Conservation (phyloP, 1,284 basidiomycete species). For the Sphagnurus paluster region DNA sequence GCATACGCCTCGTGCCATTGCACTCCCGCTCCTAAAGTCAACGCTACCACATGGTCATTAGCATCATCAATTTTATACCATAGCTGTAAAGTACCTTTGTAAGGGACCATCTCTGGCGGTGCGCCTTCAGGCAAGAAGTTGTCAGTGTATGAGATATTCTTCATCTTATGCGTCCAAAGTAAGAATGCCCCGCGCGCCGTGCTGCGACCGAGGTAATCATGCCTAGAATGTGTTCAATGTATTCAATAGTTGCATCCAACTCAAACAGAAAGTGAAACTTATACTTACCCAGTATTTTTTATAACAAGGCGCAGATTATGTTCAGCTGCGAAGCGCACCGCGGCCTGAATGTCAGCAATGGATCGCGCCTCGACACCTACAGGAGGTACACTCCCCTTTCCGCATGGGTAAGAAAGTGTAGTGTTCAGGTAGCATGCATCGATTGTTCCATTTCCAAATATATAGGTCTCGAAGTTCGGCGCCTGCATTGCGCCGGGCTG, state of each 20-base stretch:
- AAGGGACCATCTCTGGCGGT: conserved; percentile 15
- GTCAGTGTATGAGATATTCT: conserved; percentile 31
- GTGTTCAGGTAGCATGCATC: neutral
- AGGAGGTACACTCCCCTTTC: conserved; percentile 19
- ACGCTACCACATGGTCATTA: no score
- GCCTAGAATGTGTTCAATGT: conserved; percentile 16
- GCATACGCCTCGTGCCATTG: conserved; percentile 45
- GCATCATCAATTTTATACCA: no score
- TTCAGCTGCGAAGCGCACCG: conserved; percentile 32
- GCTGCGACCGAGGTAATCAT: conserved; percentile 36
- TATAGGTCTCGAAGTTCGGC: neutral
- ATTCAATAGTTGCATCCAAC: no score
- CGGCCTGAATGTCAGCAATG: conserved; percentile 32
- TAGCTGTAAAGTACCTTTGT: no score
- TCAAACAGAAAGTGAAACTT: no score
- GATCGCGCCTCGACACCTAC: conserved; percentile 28
- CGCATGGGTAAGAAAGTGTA: neutral
- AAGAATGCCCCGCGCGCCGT: conserved; percentile 31
- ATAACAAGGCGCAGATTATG: conserved; percentile 39
- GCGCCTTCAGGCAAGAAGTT: conserved; percentile 32
- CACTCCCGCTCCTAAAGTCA: conserved; percentile 44
- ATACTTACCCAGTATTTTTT: conserved; percentile 37
- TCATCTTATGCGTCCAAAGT: conserved; percentile 40
- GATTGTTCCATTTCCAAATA: neutral
- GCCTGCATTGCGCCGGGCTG: neutral